Evolutionary conservation across 163 green algal genomes (phyloP).

Genomic region (Coccomyxa subellipsoidea): DNA sequence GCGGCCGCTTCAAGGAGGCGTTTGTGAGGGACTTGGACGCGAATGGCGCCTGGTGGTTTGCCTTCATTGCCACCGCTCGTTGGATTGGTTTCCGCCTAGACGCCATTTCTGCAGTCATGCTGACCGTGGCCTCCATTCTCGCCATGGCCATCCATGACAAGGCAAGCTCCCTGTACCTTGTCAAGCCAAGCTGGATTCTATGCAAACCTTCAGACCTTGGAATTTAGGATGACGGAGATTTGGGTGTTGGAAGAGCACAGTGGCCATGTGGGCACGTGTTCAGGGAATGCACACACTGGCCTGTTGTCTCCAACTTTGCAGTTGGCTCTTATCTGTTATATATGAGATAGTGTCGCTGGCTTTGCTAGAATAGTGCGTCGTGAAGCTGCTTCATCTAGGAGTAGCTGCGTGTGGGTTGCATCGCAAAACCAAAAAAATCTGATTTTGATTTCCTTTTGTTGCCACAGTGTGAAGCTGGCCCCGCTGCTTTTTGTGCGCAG

Average conservation of each 20-base stretch:
- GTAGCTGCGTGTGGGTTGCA: too few relatives aligned
- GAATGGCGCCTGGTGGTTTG: constrained; percentile 64
- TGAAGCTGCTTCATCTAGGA: too few relatives aligned
- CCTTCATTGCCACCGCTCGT: constrained; percentile 44
- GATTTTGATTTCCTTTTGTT: too few relatives aligned
- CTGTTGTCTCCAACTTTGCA: neutral
- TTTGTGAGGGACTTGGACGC: constrained; percentile 37
- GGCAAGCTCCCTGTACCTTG: constrained; percentile 7
- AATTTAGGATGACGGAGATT: neutral
- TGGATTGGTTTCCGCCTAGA: constrained; percentile 77
- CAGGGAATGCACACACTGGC: neutral
- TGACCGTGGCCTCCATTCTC: constrained; percentile 56
- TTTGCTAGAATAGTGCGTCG: too few relatives aligned
- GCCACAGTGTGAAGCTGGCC: too few relatives aligned
- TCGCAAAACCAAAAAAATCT: too few relatives aligned
- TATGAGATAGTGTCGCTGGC: neutral
- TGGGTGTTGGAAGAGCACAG: neutral
- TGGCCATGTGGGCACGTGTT: neutral
- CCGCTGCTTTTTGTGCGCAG: neutral
- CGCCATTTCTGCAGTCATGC: constrained; percentile 51
- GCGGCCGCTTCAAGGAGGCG: constrained; percentile 45
- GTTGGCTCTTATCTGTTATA: neutral
- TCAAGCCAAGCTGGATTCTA: neutral
- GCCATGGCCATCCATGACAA: constrained; percentile 52
- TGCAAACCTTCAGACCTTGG: neutral